Evolutionary conservation across 2,329 filamentous ascomycete species (phyloP).

Genomic region (Blastomyces silverae): DNA sequence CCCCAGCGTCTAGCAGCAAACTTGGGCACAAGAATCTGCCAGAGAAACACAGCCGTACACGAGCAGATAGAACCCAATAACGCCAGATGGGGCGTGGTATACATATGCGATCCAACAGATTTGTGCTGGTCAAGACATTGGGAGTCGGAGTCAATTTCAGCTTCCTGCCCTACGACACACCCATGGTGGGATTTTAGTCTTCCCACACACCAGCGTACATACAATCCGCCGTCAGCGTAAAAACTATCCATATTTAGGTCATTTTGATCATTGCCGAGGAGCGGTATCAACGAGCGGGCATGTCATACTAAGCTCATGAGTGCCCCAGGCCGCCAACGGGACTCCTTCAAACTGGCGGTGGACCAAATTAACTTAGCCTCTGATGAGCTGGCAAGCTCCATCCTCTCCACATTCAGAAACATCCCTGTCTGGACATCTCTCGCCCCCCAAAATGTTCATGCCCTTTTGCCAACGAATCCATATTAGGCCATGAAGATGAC

Average conservation of each 20-base stretch:
- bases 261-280: background rate
- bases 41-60: slow-evolving; percentile 4
- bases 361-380: background rate
- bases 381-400: slow-evolving; percentile 13
- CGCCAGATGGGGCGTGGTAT: slow-evolving; percentile 1
- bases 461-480: background rate
- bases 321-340: slow-evolving; percentile 8
- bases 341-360: slow-evolving; percentile 4
- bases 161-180: background rate
- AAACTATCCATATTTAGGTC: background rate
- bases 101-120: background rate
- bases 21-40: slow-evolving; percentile 12
- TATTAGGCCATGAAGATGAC: background rate
- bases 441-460: background rate
- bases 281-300: background rate
- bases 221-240: background rate
- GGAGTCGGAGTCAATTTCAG: background rate
- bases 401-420: slow-evolving; percentile 7
- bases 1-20: slow-evolving; percentile 4
- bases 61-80: background rate
- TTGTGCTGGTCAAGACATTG: background rate
- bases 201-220: too few relatives aligned
- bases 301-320: background rate
- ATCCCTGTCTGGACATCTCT: slow-evolving; percentile 4
- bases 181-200: background rate